Evolutionary conservation across 768 basidiomycete species (phyloP).

Genomic region (Russula sp.): DNA sequence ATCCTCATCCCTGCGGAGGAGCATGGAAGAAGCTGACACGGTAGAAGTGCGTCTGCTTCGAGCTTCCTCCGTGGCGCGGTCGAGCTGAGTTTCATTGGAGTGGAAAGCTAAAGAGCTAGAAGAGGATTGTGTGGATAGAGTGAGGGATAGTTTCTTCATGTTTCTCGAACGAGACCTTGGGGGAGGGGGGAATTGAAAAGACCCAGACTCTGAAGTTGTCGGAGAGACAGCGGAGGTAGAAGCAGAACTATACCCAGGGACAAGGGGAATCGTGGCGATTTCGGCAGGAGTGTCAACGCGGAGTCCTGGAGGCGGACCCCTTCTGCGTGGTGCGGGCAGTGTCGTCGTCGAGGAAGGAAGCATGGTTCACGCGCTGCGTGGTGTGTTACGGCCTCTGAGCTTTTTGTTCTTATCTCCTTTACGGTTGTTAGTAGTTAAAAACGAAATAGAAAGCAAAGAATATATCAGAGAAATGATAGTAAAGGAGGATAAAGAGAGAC

Average conservation of each 20-base stretch:
- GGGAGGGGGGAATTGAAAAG: slow-evolving; percentile 37
- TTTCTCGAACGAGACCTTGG: slow-evolving; percentile 50
- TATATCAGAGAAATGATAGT: slow-evolving; percentile 23
- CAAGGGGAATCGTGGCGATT: slow-evolving; percentile 45
- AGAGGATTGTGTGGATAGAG: slow-evolving; percentile 57
- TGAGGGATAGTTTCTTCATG: slow-evolving; percentile 72
- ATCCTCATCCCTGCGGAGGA: slow-evolving; percentile 57
- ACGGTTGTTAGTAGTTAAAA: slow-evolving; percentile 9
- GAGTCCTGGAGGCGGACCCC: slow-evolving; percentile 49
- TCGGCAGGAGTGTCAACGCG: slow-evolving; percentile 52
- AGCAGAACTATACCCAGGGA: slow-evolving; percentile 37
- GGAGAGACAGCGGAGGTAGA: slow-evolving; percentile 49
- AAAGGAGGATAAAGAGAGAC: slow-evolving; percentile 24
- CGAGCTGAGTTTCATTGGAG: slow-evolving; percentile 31
- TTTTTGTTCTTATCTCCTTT: not conserved
- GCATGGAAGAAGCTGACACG: slow-evolving; percentile 54
- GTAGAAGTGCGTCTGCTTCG: slow-evolving; percentile 62
- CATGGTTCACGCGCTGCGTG: slow-evolving; percentile 32
- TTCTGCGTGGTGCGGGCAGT: slow-evolving; percentile 40
- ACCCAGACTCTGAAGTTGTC: slow-evolving; percentile 48
- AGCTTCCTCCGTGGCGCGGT: slow-evolving; percentile 28
- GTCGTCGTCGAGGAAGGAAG: slow-evolving; percentile 27
- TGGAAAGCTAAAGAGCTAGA: slow-evolving; percentile 43
- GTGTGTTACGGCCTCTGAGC: not conserved
- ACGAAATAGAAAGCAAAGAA: slow-evolving; percentile 28